Base-by-base conservation (phyloP, 345 rosid species). In the Carallia brachiata region DNA sequence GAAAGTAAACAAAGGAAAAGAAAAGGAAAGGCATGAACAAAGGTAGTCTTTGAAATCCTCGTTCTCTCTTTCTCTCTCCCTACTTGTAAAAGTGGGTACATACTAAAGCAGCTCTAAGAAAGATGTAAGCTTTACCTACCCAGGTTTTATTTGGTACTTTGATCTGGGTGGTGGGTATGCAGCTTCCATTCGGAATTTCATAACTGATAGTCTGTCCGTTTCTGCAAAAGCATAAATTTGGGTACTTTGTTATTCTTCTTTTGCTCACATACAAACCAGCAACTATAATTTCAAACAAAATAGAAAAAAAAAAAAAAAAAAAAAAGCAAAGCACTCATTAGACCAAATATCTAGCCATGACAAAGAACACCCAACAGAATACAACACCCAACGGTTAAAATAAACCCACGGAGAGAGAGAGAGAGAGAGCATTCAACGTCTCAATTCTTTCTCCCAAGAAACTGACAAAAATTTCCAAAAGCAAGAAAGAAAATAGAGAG, bases 141-240 rank as follows among this genome's bases (percentile, higher is more conserved):
- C 23, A 52, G 44, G 81, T 73, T 79, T 75, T 75, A 74, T 62
- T 74, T 37, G 77, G 71, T 63, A 72, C 62, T 56, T 62, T 54
- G 65, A 64, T 47, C 53, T 69, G 79, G 47, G 87, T 61, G 70
- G 75, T 72, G 66, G 92, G 87, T 7, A 82, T n/a, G 40, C 87
- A 89, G 80, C 93, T 91, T 71, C 88, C 80, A 62, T 75, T 76
- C 32, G 82, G 75, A 62, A 84, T 68, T 34, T 83, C 85, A 71
- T 72, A 81, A 17, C 85, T 74, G 65, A 75, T 40, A 2, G 92
- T 84, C 69, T 91, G 97, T 62, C 86, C 69, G 66, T 73, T 72
- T 78, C 88, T 84, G 59, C 78, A 77, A 9, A 82, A 86, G 71
- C 87, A 86, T 64, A 57, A 75, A 50, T 64, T 70, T 58, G 82